Evolutionary conservation across 495 filamentous ascomycete genomes (phyloP).

Genomic region (Trichoderma parareesei): DNA sequence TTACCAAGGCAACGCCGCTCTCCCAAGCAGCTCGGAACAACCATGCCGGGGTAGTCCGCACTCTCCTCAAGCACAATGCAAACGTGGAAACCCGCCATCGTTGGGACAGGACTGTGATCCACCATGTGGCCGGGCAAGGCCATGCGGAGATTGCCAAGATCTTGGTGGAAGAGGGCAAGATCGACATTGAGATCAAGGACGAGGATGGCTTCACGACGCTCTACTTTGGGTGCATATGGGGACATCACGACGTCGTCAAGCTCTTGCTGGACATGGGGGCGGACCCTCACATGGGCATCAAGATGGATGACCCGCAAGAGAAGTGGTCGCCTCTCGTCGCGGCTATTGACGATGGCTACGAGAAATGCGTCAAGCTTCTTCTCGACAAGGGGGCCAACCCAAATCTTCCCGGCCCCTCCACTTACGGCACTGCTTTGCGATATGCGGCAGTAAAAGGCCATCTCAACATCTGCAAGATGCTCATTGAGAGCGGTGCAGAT

Average conservation of each 20-base stretch:
- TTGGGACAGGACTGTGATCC: background rate
- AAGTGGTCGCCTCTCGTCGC: background rate
- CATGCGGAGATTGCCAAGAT: constrained; percentile 8
- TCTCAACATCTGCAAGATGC: background rate
- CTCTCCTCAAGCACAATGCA: background rate
- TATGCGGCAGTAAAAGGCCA: constrained; percentile 3
- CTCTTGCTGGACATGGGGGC: background rate
- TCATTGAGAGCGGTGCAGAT: background rate
- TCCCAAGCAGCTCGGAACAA: constrained; percentile 1
- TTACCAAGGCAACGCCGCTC: background rate
- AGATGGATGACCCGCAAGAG: background rate
- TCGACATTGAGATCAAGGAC: background rate
- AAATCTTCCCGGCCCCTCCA: background rate
- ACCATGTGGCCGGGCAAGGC: constrained; percentile 1
- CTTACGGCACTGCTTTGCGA: background rate
- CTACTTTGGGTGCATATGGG: constrained; percentile 1
- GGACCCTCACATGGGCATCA: constrained; percentile 1
- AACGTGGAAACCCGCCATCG: background rate
- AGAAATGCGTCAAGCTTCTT: background rate
- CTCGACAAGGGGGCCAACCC: background rate
- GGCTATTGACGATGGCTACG: background rate
- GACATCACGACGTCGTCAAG: background rate
- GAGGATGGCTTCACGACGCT: background rate
- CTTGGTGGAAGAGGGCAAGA: background rate
- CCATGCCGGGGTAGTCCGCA: background rate